These are phyloP conservation scores for Capronia americana DNA, from an alignment of 2,329 filamentous ascomycete genomes.

Conservation along the genomic window DNA sequence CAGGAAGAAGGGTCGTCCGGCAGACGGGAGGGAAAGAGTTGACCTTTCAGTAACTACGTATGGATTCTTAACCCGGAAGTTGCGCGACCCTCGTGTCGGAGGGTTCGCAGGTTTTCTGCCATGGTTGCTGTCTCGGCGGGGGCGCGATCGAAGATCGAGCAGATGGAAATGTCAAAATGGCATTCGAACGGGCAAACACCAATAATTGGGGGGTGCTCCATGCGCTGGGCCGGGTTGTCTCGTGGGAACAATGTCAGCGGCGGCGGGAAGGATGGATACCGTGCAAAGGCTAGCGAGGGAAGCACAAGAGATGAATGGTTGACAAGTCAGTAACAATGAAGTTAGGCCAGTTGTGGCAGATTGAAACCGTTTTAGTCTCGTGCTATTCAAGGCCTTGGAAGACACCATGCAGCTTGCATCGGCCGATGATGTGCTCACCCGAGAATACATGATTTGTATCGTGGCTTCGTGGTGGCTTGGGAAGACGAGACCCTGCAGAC, in stretches of 20 bases:
- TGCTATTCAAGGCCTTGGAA: constrained; percentile 15
- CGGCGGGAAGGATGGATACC: constrained; percentile 14
- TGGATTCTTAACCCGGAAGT: constrained; percentile 6
- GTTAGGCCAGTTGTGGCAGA: constrained; percentile 20
- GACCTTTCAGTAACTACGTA: constrained; percentile 15
- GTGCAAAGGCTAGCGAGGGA: neutral
- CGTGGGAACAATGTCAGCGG: constrained; percentile 21
- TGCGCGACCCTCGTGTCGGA: constrained; percentile 12
- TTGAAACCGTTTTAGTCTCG: constrained; percentile 17
- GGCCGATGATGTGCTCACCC: constrained; percentile 7
- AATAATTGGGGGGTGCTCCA: constrained; percentile 22
- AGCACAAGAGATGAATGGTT: constrained; percentile 11
- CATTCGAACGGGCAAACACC: constrained; percentile 22
- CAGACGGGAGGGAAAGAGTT: constrained; percentile 11
- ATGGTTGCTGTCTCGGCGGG: constrained; percentile 16
- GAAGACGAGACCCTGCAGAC: constrained; percentile 12
- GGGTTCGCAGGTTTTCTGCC: constrained; percentile 11
- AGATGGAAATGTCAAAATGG: constrained; percentile 37
- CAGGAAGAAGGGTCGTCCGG: constrained; percentile 27
- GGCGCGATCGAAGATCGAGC: constrained; percentile 26
- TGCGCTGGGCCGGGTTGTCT: constrained; percentile 18
- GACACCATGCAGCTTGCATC: constrained; percentile 19
- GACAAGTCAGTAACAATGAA: constrained; percentile 6
- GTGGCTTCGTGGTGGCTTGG: neutral
- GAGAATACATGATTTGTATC: neutral